These are phyloP conservation scores for Stagonosporopsis cucurbitacearum DNA, from an alignment of 2,329 filamentous ascomycete species.

Conservation along the genomic window DNA sequence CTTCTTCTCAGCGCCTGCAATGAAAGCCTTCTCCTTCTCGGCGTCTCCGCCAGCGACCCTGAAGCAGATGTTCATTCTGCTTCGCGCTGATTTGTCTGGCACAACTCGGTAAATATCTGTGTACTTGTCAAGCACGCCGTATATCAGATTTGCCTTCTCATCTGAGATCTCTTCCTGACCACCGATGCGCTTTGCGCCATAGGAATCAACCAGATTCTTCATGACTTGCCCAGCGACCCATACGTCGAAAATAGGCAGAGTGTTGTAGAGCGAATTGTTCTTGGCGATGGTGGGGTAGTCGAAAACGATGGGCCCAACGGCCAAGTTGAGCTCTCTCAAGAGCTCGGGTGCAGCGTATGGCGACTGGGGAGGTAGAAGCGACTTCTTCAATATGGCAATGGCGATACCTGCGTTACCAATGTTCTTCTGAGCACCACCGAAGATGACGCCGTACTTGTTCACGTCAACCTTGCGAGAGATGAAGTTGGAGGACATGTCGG, in stretches of 20 bases:
- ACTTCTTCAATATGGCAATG: conserved; percentile 83
- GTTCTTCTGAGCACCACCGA: conserved; percentile 95
- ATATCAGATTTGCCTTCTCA: conserved; percentile 78
- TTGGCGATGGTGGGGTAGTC: conserved; percentile 85
- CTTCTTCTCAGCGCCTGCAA: conserved; percentile 71
- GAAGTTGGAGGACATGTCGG: conserved; percentile 95
- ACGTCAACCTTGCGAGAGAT: conserved; percentile 80
- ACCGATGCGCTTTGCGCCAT: conserved; percentile 70
- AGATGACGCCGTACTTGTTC: conserved; percentile 80
- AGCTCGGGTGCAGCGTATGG: conserved; percentile 68
- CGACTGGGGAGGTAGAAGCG: conserved; percentile 70
- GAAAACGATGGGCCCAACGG: conserved; percentile 79
- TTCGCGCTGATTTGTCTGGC: conserved; percentile 75
- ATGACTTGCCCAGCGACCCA: conserved; percentile 92
- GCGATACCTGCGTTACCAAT: conserved; percentile 86
- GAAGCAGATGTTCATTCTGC: conserved; percentile 96
- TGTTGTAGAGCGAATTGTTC: conserved; percentile 97
- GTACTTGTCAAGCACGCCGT: conserved; percentile 75
- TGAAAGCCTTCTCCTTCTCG: conserved; percentile 78
- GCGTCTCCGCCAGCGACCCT: conserved; percentile 70
- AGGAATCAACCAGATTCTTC: conserved; percentile 71
- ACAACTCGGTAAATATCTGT: conserved; percentile 79
- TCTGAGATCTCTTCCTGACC: conserved; percentile 78
- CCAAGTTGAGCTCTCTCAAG: conserved; percentile 75
- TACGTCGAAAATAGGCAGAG: conserved; percentile 91